phyloP scores from a whole-genome alignment of 2,329 filamentous ascomycete genomes.

The Stagonosporopsis cucurbitacearum region DNA sequence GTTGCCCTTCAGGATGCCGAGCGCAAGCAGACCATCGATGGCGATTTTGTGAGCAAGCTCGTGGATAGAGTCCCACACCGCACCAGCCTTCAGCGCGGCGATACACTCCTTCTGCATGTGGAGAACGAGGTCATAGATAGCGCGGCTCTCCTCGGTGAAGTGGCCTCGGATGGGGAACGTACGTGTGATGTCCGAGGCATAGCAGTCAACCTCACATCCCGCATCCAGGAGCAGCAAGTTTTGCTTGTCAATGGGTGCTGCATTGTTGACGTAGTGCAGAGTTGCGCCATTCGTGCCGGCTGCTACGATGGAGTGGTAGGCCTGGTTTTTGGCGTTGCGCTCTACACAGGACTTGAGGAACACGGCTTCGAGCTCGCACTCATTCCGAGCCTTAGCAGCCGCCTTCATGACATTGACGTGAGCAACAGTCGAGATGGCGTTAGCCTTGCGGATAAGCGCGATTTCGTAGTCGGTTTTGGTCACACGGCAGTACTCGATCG shows the following conservation, averaged over 20 bases:
- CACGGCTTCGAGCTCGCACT: constrained; percentile 80
- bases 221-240: constrained; percentile 85
- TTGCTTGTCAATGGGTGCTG: constrained; percentile 60
- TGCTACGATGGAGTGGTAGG: constrained; percentile 87
- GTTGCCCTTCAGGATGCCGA: constrained; percentile 74
- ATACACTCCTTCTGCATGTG: constrained; percentile 86
- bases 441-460: constrained; percentile 79
- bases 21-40: constrained; percentile 75
- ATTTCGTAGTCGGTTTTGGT: constrained; percentile 89
- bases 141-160: constrained; percentile 50
- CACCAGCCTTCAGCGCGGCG: constrained; percentile 72
- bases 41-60: constrained; percentile 79
- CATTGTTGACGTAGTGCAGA: constrained; percentile 77
- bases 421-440: constrained; percentile 76
- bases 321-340: constrained; percentile 78
- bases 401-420: constrained; percentile 73
- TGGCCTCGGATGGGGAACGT: constrained; percentile 79
- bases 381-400: constrained; percentile 72
- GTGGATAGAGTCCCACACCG: constrained; percentile 83
- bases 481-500: constrained; percentile 81
- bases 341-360: constrained; percentile 80
- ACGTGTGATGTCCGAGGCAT: constrained; percentile 72
- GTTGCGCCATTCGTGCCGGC: constrained; percentile 81
- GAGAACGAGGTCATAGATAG: constrained; percentile 81
- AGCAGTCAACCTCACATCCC: constrained; percentile 64